Evolutionary conservation across 1,284 basidiomycete genomes (phyloP).

Genomic region (Austroboletus novae-zelandiae): DNA sequence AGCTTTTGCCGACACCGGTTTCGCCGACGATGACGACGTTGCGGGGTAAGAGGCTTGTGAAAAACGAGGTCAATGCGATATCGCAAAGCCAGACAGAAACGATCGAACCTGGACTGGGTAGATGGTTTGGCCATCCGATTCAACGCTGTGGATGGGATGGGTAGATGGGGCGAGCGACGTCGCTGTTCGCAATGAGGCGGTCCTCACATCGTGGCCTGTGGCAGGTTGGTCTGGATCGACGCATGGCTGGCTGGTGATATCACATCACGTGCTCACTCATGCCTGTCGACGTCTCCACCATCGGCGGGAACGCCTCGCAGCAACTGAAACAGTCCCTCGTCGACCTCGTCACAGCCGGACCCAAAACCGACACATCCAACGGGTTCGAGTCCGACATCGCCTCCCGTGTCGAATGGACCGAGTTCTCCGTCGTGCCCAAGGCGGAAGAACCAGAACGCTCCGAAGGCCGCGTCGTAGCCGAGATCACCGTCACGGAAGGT

Average conservation of each 20-base stretch:
- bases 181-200: too few relatives aligned
- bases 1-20: slow-evolving; percentile 8
- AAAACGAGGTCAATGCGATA: too few relatives aligned
- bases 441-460: slow-evolving; percentile 35
- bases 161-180: too few relatives aligned
- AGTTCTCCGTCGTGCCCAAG: slow-evolving; percentile 40
- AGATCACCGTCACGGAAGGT: slow-evolving; percentile 48
- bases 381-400: slow-evolving; percentile 24
- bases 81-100: too few relatives aligned
- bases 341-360: slow-evolving; percentile 10
- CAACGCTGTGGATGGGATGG: too few relatives aligned
- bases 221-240: too few relatives aligned
- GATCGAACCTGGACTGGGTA: background rate
- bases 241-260: too few relatives aligned
- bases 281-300: slow-evolving; percentile 16
- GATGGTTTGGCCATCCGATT: too few relatives aligned
- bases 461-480: slow-evolving; percentile 43
- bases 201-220: too few relatives aligned
- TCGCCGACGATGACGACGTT: slow-evolving; percentile 25
- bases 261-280: too few relatives aligned
- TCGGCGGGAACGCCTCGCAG: slow-evolving; percentile 27
- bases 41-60: slow-evolving; percentile 10
- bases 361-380: slow-evolving; percentile 2
- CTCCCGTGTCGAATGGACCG: slow-evolving; percentile 25
- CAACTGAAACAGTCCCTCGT: slow-evolving; percentile 26